Evolutionary conservation across 805 yeast species (phyloP).

Genomic region (Yueomyces sinensis): DNA sequence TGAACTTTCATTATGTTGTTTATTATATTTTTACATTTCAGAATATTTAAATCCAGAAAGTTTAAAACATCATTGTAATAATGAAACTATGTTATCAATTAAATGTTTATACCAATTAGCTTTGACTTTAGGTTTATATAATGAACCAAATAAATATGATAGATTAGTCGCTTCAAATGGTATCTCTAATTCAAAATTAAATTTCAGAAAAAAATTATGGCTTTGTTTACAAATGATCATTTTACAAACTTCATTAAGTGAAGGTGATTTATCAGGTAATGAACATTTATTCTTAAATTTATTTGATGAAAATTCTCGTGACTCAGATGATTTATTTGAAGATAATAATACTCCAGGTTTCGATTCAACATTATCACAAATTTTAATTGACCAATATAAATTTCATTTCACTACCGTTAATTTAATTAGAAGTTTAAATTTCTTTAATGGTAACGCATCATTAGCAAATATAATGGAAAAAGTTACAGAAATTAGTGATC

Average conservation of each 20-base stretch:
- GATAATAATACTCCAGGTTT: background rate
- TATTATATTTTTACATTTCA: constrained; percentile 6
- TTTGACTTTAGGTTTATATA: constrained; percentile 5
- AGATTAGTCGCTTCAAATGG: constrained; percentile 1
- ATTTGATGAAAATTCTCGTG: constrained; percentile 3
- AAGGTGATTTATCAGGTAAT: background rate
- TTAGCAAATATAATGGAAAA: constrained; percentile 5
- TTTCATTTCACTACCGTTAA: constrained; percentile 5
- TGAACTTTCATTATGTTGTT: constrained; percentile 6
- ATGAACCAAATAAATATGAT: constrained; percentile 5
- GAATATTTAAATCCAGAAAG: constrained; percentile 7
- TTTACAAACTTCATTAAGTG: constrained; percentile 2
- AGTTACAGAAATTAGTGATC: constrained; percentile 1
- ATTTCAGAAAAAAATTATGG: constrained; percentile 9
- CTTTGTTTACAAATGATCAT: constrained; percentile 9
- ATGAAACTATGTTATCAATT: constrained; percentile 4
- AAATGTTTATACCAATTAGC: constrained; percentile 4
- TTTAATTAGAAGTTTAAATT: constrained; percentile 3
- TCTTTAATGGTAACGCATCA: constrained; percentile 1
- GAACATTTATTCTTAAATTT: background rate
- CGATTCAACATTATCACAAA: constrained; percentile 4
- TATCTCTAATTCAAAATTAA: background rate
- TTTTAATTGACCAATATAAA: constrained; percentile 7
- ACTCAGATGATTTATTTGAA: background rate
- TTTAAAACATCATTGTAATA: constrained; percentile 2